These are phyloP conservation scores for Croton laevigatus DNA, from an alignment of 441 rosid species.

Conservation along the genomic window DNA sequence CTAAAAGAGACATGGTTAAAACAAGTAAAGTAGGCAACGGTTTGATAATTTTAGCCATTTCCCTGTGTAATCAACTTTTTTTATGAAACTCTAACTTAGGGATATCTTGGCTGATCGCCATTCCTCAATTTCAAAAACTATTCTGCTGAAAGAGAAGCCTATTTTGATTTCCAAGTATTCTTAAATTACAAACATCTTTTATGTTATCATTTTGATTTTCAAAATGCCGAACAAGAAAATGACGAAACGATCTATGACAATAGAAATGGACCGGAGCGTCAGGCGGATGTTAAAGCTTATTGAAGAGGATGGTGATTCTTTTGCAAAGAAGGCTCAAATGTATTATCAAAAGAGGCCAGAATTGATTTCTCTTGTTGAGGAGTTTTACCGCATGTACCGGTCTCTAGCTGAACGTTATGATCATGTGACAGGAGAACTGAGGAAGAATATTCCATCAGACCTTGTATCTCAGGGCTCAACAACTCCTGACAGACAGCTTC, in stretches of 20 bases:
- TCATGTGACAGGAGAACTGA: constrained; percentile 72
- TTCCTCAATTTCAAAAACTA: neutral
- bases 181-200: neutral
- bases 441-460: constrained; percentile 61
- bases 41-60: constrained; percentile 12
- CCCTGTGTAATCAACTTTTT: neutral
- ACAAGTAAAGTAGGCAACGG: neutral
- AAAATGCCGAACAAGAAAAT: constrained; percentile 29
- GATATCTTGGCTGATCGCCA: neutral
- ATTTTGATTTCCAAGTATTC: neutral
- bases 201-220: constrained; percentile 13
- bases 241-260: constrained; percentile 26
- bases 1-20: constrained; percentile 5
- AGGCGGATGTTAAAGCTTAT: constrained; percentile 81
- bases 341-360: constrained; percentile 89
- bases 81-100: neutral
- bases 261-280: constrained; percentile 83
- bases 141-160: neutral
- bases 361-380: constrained; percentile 67
- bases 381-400: constrained; percentile 83
- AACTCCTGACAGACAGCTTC: constrained; percentile 60
- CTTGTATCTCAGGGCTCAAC: constrained; percentile 78
- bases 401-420: constrained; percentile 90
- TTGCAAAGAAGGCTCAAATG: constrained; percentile 90
- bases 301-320: constrained; percentile 90